phyloP scores from a whole-genome alignment of 2,329 filamentous ascomycete species.

The Escovopsis sp. region DNA sequence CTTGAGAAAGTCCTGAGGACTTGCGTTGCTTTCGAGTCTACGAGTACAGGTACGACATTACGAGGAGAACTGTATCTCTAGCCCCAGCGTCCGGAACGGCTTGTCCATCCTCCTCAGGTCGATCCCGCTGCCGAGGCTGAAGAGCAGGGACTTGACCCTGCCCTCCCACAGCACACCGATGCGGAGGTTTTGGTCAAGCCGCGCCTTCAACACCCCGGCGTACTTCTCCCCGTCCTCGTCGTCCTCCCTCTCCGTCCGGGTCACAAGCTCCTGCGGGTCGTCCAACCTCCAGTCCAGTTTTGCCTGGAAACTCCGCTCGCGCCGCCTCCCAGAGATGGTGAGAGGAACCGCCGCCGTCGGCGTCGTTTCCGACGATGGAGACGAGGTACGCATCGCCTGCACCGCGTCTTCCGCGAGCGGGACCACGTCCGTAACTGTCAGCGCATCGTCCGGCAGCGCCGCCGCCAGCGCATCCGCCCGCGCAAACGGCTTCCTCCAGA shows the following conservation, averaged over 20 bases:
- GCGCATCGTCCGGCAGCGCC: constrained; percentile 17
- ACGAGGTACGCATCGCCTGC: too few relatives aligned
- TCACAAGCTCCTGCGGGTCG: constrained; percentile 20
- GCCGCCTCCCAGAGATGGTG: background rate
- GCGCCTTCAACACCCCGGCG: constrained; percentile 77
- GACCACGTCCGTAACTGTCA: background rate
- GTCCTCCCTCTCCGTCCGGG: background rate
- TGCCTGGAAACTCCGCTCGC: constrained; percentile 31
- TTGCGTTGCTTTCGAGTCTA: background rate
- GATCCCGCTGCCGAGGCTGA: constrained; percentile 77
- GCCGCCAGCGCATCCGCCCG: constrained; percentile 11
- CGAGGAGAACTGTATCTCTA: constrained; percentile 74
- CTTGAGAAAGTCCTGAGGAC: background rate
- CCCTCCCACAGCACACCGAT: constrained; percentile 88
- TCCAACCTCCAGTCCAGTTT: constrained; percentile 37
- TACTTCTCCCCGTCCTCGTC: constrained; percentile 38
- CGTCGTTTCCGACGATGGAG: too few relatives aligned
- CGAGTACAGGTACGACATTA: constrained; percentile 24
- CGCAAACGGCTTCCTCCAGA: constrained; percentile 57
- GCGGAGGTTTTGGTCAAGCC: constrained; percentile 75
- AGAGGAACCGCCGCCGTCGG: too few relatives aligned
- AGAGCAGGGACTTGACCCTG: constrained; percentile 78
- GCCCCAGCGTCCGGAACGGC: constrained; percentile 59
- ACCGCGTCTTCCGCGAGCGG: background rate
- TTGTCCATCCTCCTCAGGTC: constrained; percentile 64